Evolutionary conservation across 2,329 filamentous ascomycete species (phyloP).

Genomic region (Cercospora janseana): DNA sequence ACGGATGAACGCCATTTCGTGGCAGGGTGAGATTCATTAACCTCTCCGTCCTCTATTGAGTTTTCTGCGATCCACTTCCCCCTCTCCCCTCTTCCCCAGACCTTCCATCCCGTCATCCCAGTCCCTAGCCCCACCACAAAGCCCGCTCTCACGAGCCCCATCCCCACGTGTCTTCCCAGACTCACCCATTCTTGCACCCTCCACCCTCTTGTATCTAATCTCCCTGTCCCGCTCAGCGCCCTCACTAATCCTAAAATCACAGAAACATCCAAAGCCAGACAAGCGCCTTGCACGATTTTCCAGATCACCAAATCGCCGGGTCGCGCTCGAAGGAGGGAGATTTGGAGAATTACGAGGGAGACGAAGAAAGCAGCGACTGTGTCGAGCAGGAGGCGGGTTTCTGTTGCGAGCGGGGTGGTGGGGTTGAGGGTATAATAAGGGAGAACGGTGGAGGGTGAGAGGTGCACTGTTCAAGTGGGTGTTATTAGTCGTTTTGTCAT

Average conservation of each 20-base stretch:
- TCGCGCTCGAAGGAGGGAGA: neutral
- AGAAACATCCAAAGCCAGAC: neutral
- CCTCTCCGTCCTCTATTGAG: too few relatives aligned
- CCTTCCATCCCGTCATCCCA: too few relatives aligned
- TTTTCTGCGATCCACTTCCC: neutral
- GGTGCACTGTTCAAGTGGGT: neutral
- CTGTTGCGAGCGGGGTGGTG: neutral
- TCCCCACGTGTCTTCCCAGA: neutral
- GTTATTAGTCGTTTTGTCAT: neutral
- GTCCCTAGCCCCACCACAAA: neutral
- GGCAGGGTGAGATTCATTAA: too few relatives aligned
- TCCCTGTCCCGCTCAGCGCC: neutral
- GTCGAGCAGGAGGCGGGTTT: conserved; percentile 1
- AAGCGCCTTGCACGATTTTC: conserved; percentile 1
- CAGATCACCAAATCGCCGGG: neutral
- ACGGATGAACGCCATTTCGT: too few relatives aligned
- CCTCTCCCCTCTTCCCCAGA: neutral
- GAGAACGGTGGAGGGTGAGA: neutral
- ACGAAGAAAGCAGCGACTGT: neutral
- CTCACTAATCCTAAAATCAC: neutral
- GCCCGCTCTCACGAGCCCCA: neutral
- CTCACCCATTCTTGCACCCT: neutral
- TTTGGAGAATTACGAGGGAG: neutral
- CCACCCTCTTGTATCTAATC: neutral
- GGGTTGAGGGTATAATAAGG: neutral